Base-by-base conservation (phyloP, 1,139 yeast species). In the Kurtzmaniella quercitrusa region DNA sequence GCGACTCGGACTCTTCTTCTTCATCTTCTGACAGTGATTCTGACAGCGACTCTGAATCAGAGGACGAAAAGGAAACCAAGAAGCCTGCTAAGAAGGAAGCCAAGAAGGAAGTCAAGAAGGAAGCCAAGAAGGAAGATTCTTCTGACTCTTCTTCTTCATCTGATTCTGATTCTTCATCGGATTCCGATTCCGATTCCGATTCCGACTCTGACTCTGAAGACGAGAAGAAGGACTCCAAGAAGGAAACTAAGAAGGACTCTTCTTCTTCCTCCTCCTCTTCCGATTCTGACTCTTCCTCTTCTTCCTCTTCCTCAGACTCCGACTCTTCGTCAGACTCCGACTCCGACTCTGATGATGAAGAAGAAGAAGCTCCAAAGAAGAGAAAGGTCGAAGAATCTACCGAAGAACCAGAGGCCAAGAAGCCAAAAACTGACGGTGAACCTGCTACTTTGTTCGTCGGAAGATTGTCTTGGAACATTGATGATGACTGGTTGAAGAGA, bases 381-480 rank as follows among this genome's bases (percentile, higher is more conserved):
- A 67, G 73, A 55, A 67, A 66, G 55, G 62, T 63, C 40, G 72
- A 64, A 31, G 56, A 56, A 36, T 54, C 62, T 34, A 72, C 65
- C 52, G 69, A 63, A 55, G 41, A 41, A 18, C 39, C 25, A 34
- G 34, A 25, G 16, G 25, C 33, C n/a, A 70, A 70, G 61, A 70
- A 68, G 57, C 58, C 64, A 43, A 69, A 65, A 60, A 50, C 55
- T 43, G 61, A 57, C 25, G 62, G 59, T 50, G 87, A 86, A 67
- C 86, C 91, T 58, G 88, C 93, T 48, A 93, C 98, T 51, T 70
- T 93, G 55, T 93, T 93, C 60, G 98, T 90, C 53, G 98, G 98
- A 59, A 84, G 98, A 74, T 81, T 93, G 60, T 90, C 98, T 29
- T 93, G 98, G 98, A 87, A 84, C 70, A 79, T 93, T 60, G 98